Evolutionary conservation across 345 rosid species (phyloP).

Genomic region (Euphorbia peplus): DNA sequence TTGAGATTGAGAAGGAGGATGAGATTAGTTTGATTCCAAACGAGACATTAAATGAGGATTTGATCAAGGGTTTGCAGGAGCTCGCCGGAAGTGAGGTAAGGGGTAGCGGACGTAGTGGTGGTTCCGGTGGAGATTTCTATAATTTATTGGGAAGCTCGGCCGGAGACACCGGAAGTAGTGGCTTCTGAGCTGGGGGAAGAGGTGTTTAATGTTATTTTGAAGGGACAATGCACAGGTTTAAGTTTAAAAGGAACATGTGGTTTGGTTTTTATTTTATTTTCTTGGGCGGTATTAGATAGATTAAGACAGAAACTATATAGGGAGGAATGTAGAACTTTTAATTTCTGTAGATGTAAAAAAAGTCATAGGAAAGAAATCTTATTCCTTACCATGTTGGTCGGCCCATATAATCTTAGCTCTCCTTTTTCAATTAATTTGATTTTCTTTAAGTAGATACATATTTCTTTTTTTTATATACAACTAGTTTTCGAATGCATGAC

Average conservation of each 20-base stretch:
- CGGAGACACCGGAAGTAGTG: constrained; percentile 31
- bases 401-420: constrained; percentile 5
- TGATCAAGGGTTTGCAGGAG: constrained; percentile 34
- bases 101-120: neutral
- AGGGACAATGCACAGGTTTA: neutral
- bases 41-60: constrained; percentile 45
- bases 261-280: neutral
- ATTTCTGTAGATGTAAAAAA: constrained; percentile 13
- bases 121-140: constrained; percentile 31
- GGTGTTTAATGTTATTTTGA: neutral
- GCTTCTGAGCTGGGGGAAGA: neutral
- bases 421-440: too few relatives aligned
- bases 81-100: constrained; percentile 9
- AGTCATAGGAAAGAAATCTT: constrained; percentile 25
- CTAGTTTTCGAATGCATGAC: too few relatives aligned
- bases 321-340: constrained; percentile 11
- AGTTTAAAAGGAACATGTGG: neutral
- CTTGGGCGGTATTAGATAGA: neutral
- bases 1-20: constrained; percentile 23
- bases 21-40: constrained; percentile 60
- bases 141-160: constrained; percentile 34
- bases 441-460: too few relatives aligned
- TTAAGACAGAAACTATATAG: neutral
- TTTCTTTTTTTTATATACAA: too few relatives aligned
- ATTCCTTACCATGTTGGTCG: neutral